Evolutionary conservation across 805 yeast genomes (phyloP).

Genomic region (Candida khao-thaluensis): DNA sequence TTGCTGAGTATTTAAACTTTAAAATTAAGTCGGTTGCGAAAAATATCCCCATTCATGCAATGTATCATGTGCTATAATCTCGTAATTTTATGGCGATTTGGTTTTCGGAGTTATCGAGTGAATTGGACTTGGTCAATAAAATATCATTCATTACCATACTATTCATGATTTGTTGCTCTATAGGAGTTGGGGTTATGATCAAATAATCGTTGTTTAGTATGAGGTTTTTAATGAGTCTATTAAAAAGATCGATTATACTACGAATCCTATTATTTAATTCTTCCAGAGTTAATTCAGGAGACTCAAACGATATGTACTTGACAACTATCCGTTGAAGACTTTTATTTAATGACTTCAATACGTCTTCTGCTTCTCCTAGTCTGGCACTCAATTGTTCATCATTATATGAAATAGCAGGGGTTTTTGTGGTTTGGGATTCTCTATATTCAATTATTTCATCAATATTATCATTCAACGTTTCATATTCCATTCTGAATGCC

Average conservation of each 20-base stretch:
- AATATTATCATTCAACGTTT: slow-evolving; percentile 3
- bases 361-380: not conserved
- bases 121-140: not conserved
- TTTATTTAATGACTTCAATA: slow-evolving; percentile 4
- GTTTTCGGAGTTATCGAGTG: not conserved
- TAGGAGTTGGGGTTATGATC: not conserved
- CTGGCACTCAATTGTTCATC: not conserved
- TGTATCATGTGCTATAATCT: slow-evolving; percentile 7
- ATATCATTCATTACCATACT: slow-evolving; percentile 10
- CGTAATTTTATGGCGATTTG: slow-evolving; percentile 5
- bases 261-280: slow-evolving; percentile 7
- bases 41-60: too few species aligned
- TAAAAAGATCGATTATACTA: slow-evolving; percentile 5
- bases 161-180: slow-evolving; percentile 7
- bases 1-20: too few species aligned
- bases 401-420: not conserved
- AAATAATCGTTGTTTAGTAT: slow-evolving; percentile 2
- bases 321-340: slow-evolving; percentile 3
- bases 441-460: slow-evolving; percentile 5
- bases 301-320: slow-evolving; percentile 10
- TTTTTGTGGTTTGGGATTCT: not conserved
- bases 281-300: not conserved
- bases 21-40: too few species aligned
- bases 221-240: slow-evolving; percentile 8
- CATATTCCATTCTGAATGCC: slow-evolving; percentile 2